Conservation (phyloP, 2,329 filamentous ascomycete genomes). For the Pseudogymnoascus sp. region DNA sequence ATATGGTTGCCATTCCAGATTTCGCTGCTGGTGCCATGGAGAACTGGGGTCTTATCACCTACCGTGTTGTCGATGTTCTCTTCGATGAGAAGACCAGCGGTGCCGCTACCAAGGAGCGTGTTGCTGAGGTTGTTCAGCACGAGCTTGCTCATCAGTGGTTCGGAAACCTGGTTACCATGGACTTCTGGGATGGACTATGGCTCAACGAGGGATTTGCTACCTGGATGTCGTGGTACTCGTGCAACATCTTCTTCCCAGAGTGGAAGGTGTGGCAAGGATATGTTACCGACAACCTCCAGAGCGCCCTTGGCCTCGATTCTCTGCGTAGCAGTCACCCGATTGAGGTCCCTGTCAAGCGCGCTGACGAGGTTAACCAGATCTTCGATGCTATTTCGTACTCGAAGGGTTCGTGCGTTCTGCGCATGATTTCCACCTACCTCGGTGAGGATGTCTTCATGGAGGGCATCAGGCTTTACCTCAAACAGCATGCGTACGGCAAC, state of each 20-base stretch:
- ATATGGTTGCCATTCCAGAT: conserved; percentile 92
- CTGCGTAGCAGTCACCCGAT: conserved; percentile 92
- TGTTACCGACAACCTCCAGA: conserved; percentile 85
- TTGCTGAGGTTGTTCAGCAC: conserved; percentile 93
- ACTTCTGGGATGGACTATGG: conserved; percentile 97
- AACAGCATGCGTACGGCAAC: conserved; percentile 95
- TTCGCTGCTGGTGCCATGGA: conserved; percentile 97
- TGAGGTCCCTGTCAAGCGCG: conserved; percentile 89
- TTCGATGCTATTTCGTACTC: conserved; percentile 97
- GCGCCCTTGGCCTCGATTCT: conserved; percentile 79
- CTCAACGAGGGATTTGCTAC: conserved; percentile 90
- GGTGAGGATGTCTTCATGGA: conserved; percentile 91
- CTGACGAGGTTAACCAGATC: conserved; percentile 95
- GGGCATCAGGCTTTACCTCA: conserved; percentile 81
- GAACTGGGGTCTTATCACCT: conserved; percentile 95
- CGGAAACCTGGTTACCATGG: conserved; percentile 94
- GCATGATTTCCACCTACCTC: conserved; percentile 94
- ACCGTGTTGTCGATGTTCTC: conserved; percentile 83
- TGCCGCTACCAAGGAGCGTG: conserved; percentile 81
- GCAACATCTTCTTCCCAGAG: conserved; percentile 91
- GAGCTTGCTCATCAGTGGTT: conserved; percentile 98
- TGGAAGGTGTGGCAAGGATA: conserved; percentile 98
- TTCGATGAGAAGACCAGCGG: conserved; percentile 88
- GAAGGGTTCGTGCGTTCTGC: conserved; percentile 89
- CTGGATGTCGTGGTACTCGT: conserved; percentile 90